Evolutionary conservation across 2,329 filamentous ascomycete species (phyloP).

Genomic region (Penicillium sp.): DNA sequence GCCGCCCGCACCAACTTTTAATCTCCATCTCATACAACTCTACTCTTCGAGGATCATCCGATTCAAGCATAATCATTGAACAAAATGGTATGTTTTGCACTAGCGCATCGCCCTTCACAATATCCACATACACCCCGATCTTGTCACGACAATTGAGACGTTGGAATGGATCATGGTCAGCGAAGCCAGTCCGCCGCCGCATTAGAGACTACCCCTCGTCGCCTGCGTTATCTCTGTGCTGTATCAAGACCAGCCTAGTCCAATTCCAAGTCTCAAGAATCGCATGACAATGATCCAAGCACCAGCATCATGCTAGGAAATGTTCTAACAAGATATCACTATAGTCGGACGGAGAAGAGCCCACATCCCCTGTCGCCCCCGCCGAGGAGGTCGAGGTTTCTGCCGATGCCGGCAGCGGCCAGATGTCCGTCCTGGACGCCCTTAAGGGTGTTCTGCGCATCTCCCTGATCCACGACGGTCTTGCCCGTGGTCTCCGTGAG

Average conservation of each 20-base stretch:
- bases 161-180: constrained; percentile 2
- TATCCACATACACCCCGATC: neutral
- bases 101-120: neutral
- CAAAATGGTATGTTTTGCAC: constrained; percentile 48
- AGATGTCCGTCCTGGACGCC: constrained; percentile 97
- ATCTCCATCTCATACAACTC: constrained; percentile 27
- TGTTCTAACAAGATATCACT: neutral
- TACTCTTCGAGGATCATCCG: constrained; percentile 57
- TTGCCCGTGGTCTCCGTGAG: constrained; percentile 96
- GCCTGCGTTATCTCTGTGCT: neutral
- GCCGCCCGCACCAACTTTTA: constrained; percentile 17
- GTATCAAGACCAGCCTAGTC: neutral
- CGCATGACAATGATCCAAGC: neutral
- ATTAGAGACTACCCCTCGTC: neutral
- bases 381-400: constrained; percentile 93
- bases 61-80: constrained; percentile 41
- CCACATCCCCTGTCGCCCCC: constrained; percentile 68
- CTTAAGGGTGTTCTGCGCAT: constrained; percentile 99
- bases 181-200: neutral
- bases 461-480: constrained; percentile 98
- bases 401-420: constrained; percentile 72
- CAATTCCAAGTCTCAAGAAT: neutral
- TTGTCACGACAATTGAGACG: constrained; percentile 8
- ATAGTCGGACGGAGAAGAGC: constrained; percentile 99
- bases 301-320: neutral